Evolutionary conservation across 768 basidiomycete genomes (phyloP), one percentile per base, ranked within the genome.

Genomic region (Piloderma croceum): DNA sequence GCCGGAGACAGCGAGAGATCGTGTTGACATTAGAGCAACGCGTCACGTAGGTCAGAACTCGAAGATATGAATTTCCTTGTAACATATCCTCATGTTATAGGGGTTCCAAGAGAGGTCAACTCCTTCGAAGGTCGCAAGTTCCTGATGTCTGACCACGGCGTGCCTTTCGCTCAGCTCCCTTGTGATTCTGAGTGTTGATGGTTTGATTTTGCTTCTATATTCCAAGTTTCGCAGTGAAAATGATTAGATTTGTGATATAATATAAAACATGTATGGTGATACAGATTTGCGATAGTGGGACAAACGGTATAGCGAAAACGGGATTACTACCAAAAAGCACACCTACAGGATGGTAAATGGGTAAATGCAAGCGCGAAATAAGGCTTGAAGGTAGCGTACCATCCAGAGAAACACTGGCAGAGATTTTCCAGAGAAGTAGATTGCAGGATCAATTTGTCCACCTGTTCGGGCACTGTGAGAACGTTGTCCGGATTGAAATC

Each of bases 401-500:
- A 94, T 60, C 92, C 92, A 46, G 90, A 88, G 70, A 94, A 96
- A 55, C 90, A 92, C 59, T 94, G 93, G 59, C 91, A 96, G 2
- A 98, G 77, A 59, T 98, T 96, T 61, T 97, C 93, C 32, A 97
- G 61, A 11, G 89, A 83, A 4, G 88, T 96, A 4, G 96, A 90
- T 60, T 98, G 90, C 47, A 82, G 74, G 47, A 99, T 97, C 39
- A 99, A 70, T 59, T 86, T 84, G 55, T 92, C 89, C 10, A 99
- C 96, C 61, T 99, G 96, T 7, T 69, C 76, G 19, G 71, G 65
- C n/a, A 97, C 87, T 7, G 72, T 65, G 34, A 98, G 70, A 1
- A 71, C 68, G 34, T 79, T 65, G 4, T 89, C 81, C 0, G 90
- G 87, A 54, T 94, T 88, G 69, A 98, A 98, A 58, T 99, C 96